Conservation (phyloP, 371 early-diverging fungal species). For the Circinella minor region DNA sequence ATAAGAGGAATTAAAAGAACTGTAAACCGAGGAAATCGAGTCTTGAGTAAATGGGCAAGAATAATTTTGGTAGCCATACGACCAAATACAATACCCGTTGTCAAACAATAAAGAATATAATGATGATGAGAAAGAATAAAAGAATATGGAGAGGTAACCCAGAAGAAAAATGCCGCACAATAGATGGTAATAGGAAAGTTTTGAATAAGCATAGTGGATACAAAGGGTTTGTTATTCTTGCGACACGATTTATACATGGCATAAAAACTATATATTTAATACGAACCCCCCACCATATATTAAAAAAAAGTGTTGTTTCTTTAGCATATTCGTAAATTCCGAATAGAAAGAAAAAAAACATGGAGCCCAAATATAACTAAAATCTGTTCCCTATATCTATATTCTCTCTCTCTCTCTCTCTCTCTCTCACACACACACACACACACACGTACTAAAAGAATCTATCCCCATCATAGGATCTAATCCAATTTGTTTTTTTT, state of each 20-base stretch:
- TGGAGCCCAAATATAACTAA: too few relatives aligned
- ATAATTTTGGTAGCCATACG: conserved; percentile 91
- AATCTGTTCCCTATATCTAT: too few relatives aligned
- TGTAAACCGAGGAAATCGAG: conserved; percentile 78
- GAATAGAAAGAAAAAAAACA: too few relatives aligned
- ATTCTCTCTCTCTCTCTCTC: neutral
- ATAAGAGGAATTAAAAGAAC: conserved; percentile 75
- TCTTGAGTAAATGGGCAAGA: conserved; percentile 84
- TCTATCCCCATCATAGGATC: too few relatives aligned
- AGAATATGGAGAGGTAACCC: conserved; percentile 75
- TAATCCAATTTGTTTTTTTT: too few relatives aligned
- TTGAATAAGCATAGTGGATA: conserved; percentile 63
- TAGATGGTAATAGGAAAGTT: conserved; percentile 69
- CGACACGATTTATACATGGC: conserved; percentile 76
- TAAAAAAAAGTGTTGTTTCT: too few relatives aligned
- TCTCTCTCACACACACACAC: neutral
- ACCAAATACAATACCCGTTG: conserved; percentile 85
- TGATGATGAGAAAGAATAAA: conserved; percentile 67
- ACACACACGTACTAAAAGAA: too few relatives aligned
- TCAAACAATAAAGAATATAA: conserved; percentile 71
- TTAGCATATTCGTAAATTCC: too few relatives aligned
- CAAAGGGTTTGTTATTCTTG: conserved; percentile 62
- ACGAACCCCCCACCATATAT: too few relatives aligned
- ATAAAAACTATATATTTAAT: conserved; percentile 32
- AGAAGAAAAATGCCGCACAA: conserved; percentile 59